phyloP scores from a whole-genome alignment of 805 yeast genomes.

The Wickerhamomyces silvicola region DNA sequence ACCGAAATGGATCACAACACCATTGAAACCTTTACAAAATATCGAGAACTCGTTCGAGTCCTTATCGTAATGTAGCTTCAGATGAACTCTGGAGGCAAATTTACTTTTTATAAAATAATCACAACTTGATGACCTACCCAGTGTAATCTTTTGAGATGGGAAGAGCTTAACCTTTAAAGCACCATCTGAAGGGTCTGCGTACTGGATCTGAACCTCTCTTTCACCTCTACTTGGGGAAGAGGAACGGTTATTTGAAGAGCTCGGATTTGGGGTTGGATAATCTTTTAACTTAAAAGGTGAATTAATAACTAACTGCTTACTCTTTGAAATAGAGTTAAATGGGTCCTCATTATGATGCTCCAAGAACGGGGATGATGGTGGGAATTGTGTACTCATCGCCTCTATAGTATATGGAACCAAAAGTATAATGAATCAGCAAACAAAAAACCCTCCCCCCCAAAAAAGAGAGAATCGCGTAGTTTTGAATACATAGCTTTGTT shows the following conservation, averaged over 20 bases:
- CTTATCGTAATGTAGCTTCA: slow-evolving; percentile 40
- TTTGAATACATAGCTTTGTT: slow-evolving; percentile 8
- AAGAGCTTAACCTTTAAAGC: slow-evolving; percentile 14
- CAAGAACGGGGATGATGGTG: slow-evolving; percentile 33
- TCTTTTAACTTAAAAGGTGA: slow-evolving; percentile 24
- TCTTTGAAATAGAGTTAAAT: slow-evolving; percentile 9
- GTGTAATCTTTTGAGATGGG: slow-evolving; percentile 12
- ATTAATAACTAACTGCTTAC: slow-evolving; percentile 15
- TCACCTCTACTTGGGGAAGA: slow-evolving; percentile 27
- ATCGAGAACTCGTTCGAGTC: slow-evolving; percentile 39
- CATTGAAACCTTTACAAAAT: slow-evolving; percentile 79
- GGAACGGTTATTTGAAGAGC: slow-evolving; percentile 37
- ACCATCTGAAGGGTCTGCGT: slow-evolving; percentile 3
- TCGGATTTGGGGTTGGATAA: slow-evolving; percentile 72
- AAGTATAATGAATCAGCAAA: not conserved
- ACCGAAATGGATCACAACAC: slow-evolving; percentile 64
- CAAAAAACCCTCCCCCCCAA: not conserved
- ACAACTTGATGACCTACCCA: slow-evolving; percentile 59
- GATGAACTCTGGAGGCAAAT: slow-evolving; percentile 63
- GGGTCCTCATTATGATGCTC: slow-evolving; percentile 17
- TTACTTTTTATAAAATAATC: slow-evolving; percentile 41
- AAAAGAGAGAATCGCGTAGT: not conserved
- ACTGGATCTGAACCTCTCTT: slow-evolving; percentile 1
- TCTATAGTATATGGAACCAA: not conserved
- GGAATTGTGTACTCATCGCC: slow-evolving; percentile 20